These are phyloP conservation scores for Chalaropsis thielavioides DNA, from an alignment of 2,329 filamentous ascomycete species.

Conservation along the genomic window DNA sequence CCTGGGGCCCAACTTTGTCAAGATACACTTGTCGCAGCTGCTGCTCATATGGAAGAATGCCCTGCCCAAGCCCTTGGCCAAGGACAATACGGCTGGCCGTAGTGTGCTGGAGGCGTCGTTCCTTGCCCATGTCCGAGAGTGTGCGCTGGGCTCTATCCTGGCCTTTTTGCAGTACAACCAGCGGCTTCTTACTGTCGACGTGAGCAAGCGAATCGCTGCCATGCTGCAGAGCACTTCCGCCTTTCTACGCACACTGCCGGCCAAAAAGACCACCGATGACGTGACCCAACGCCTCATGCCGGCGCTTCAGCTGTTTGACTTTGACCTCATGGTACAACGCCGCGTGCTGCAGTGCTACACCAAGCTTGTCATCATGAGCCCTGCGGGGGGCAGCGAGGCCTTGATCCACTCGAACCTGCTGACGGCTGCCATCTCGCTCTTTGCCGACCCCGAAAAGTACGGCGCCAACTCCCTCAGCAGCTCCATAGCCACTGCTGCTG, in stretches of 20 bases:
- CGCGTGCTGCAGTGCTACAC: slow-evolving; percentile 91
- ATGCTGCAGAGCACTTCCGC: slow-evolving; percentile 93
- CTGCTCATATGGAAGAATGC: slow-evolving; percentile 95
- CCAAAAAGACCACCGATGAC: slow-evolving; percentile 76
- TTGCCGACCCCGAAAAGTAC: slow-evolving; percentile 85
- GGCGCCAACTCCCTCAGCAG: slow-evolving; percentile 72
- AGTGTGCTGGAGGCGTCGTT: slow-evolving; percentile 84
- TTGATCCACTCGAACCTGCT: slow-evolving; percentile 83
- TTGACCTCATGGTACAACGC: slow-evolving; percentile 83
- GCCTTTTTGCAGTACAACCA: slow-evolving; percentile 91
- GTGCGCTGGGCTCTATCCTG: slow-evolving; percentile 77
- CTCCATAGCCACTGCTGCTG: slow-evolving; percentile 79
- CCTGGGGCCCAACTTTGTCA: slow-evolving; percentile 92
- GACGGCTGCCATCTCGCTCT: slow-evolving; percentile 76
- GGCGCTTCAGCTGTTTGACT: slow-evolving; percentile 74
- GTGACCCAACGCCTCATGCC: slow-evolving; percentile 70
- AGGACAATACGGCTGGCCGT: slow-evolving; percentile 73
- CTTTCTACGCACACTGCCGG: slow-evolving; percentile 73
- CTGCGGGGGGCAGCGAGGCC: slow-evolving; percentile 69
- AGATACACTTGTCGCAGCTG: slow-evolving; percentile 90
- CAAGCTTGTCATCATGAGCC: slow-evolving; percentile 77
- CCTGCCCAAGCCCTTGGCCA: slow-evolving; percentile 81
- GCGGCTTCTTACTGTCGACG: slow-evolving; percentile 79
- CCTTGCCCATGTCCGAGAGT: slow-evolving; percentile 85
- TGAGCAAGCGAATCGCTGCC: slow-evolving; percentile 77